phyloP scores from a whole-genome alignment of 2,329 filamentous ascomycete species.

The Pseudogymnoascus sp. region DNA sequence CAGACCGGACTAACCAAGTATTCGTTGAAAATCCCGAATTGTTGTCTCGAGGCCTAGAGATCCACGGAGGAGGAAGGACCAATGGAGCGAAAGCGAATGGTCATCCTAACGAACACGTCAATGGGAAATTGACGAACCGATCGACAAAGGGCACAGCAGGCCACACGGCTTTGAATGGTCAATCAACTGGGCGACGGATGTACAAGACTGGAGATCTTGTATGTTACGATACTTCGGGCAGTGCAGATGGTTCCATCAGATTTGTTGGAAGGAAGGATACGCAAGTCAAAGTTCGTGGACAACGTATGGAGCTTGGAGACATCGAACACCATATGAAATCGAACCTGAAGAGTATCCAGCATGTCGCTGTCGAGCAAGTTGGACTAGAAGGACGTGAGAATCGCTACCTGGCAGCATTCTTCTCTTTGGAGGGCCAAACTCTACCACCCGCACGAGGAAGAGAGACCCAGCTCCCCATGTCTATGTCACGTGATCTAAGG shows the following conservation, averaged over 20 bases:
- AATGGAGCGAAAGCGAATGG: neutral
- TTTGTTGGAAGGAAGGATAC: constrained; percentile 55
- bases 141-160: too few species aligned
- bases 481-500: neutral
- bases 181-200: constrained; percentile 8
- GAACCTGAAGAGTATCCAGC: neutral
- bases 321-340: constrained; percentile 11
- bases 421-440: neutral
- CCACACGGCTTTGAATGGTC: too few species aligned
- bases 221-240: constrained; percentile 34
- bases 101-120: neutral
- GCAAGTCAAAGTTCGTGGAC: constrained; percentile 44
- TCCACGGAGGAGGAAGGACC: neutral
- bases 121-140: neutral
- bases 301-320: constrained; percentile 18
- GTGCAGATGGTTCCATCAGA: constrained; percentile 42
- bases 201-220: constrained; percentile 55
- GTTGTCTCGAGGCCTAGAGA: neutral
- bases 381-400: neutral
- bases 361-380: neutral
- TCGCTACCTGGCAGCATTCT: neutral
- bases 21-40: constrained; percentile 37
- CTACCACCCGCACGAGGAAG: neutral
- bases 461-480: neutral
- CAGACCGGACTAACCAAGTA: constrained; percentile 45